Evolutionary conservation across 148 eudicot species (phyloP), one percentile per base, ranked within the genome.

Genomic region (Fagopyrum esculentum): DNA sequence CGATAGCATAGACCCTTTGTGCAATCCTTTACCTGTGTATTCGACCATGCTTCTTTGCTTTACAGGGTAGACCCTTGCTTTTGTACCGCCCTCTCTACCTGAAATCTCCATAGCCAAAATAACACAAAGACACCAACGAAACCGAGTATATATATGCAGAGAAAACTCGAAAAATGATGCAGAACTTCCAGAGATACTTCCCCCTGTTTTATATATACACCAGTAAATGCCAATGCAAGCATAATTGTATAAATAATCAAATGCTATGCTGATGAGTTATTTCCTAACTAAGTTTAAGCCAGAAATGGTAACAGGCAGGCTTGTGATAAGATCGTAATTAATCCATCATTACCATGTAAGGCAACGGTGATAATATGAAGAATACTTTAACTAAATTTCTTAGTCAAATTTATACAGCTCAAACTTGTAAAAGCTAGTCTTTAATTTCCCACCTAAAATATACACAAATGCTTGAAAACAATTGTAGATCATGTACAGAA

Each of bases 11-110:
- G 46, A 66, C 10, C 45, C 46, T 66, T 66, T 66, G 71, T 15
- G 71, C 19, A 4, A 16, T 0, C 43, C 71, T 4, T 12, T 2
- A 6, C 15, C 46, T 66, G 1, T 6, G 19, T 66, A 66, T 66
- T 66, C 43, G 46, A 66, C 71, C 30, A 66, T 66, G 47, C 71
- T 66, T 66, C 71, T 66, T 15, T 35, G 71, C 6, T 66, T 66
- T 35, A 11, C 71, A 43, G 71, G 71, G 71, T 40, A 66, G 47
- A 66, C 71, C 71, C 46, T 63, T 30, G 69, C 45, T 45, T 30
- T 44, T 5, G 44, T 35, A 10, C 69, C 71, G 11, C 69, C 71
- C 47, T 66, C 45, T 66, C 19, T 40, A 13, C 71, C 46, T 66
- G 71, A 43, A 6, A 66, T 17, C 2, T 66, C 71, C 71, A 66